Conservation (phyloP, 2,329 filamentous ascomycete species). For the Mycocentrospora acerina region DNA sequence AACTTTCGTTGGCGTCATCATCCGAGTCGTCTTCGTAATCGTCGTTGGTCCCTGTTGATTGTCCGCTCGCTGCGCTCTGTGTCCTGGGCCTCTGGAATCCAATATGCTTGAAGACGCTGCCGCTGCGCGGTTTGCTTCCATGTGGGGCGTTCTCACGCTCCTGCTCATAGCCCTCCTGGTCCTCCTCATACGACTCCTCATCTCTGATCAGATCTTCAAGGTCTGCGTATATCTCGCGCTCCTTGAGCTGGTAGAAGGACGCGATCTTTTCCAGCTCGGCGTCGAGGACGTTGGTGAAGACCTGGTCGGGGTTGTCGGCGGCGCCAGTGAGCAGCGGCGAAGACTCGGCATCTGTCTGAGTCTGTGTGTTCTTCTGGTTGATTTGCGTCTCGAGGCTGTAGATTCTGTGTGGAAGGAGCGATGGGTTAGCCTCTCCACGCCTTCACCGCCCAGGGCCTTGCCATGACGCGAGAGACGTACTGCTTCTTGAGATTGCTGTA, state of each 20-base stretch:
- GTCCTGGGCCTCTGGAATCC: constrained; percentile 47
- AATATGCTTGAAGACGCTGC: constrained; percentile 51
- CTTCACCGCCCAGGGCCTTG: background rate
- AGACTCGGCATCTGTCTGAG: constrained; percentile 69
- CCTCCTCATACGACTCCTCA: constrained; percentile 66
- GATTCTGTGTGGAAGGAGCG: constrained; percentile 62
- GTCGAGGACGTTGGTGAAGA: constrained; percentile 81
- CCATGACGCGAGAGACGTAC: constrained; percentile 54
- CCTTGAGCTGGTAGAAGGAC: constrained; percentile 87
- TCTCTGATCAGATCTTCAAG: constrained; percentile 76
- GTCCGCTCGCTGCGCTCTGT: constrained; percentile 44
- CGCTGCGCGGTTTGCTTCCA: constrained; percentile 44
- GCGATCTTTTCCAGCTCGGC: constrained; percentile 92
- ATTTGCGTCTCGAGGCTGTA: constrained; percentile 89
- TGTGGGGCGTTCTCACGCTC: constrained; percentile 42
- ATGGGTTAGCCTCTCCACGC: constrained; percentile 20
- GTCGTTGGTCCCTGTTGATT: constrained; percentile 37
- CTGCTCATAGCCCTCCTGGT: constrained; percentile 43
- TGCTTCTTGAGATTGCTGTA: constrained; percentile 99
- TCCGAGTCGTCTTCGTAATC: constrained; percentile 60
- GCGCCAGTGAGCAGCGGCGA: constrained; percentile 75
- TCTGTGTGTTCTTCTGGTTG: constrained; percentile 58
- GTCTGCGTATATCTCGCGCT: constrained; percentile 82
- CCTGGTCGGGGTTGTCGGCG: constrained; percentile 69
- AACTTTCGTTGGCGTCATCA: constrained; percentile 59